Percentiles rank a stretch among this genome's conserved stretches.
Conservation (phyloP, 2,329 filamentous ascomycete genomes). For the Aaosphaeria arxii region DNA sequence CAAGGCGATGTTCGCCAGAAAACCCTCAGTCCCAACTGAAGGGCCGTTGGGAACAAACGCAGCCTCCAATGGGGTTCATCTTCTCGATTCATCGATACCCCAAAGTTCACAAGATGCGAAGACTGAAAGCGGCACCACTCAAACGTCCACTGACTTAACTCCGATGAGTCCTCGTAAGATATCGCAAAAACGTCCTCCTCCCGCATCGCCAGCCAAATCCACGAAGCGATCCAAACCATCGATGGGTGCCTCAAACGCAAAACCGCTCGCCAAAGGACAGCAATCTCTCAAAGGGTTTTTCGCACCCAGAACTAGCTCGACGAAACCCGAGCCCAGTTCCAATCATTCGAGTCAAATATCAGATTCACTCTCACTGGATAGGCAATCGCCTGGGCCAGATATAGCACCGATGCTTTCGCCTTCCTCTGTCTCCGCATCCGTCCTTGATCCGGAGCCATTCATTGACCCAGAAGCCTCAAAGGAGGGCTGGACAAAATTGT, state of each 20-base stretch:
- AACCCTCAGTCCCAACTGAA: constrained; percentile 2
- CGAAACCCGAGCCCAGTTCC: constrained; percentile 2
- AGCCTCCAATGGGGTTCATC: too few relatives aligned
- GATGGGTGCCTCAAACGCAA: constrained; percentile 12
- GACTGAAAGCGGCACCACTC: background rate
- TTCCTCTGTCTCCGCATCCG: constrained; percentile 1
- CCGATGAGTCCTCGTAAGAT: constrained; percentile 12
- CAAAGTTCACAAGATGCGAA: background rate
- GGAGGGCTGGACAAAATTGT: constrained; percentile 81
- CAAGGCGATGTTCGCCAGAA: constrained; percentile 79
- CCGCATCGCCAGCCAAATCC: constrained; percentile 17
- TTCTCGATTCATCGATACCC: background rate
- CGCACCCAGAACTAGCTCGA: constrained; percentile 6
- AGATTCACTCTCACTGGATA: too few relatives aligned
- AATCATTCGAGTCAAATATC: constrained; percentile 1
- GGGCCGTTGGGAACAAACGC: too few relatives aligned
- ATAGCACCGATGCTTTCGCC: background rate
- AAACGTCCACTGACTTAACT: background rate
- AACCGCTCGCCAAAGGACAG: constrained; percentile 46
- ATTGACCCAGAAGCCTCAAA: constrained; percentile 49
- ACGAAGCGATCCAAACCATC: constrained; percentile 53
- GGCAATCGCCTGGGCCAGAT: too few relatives aligned
- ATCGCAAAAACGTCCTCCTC: constrained; percentile 27
- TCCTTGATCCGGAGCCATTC: constrained; percentile 4
- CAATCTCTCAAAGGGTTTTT: constrained; percentile 77